phyloP scores from a whole-genome alignment of 768 basidiomycete species.

The Amanita fuliginea region DNA sequence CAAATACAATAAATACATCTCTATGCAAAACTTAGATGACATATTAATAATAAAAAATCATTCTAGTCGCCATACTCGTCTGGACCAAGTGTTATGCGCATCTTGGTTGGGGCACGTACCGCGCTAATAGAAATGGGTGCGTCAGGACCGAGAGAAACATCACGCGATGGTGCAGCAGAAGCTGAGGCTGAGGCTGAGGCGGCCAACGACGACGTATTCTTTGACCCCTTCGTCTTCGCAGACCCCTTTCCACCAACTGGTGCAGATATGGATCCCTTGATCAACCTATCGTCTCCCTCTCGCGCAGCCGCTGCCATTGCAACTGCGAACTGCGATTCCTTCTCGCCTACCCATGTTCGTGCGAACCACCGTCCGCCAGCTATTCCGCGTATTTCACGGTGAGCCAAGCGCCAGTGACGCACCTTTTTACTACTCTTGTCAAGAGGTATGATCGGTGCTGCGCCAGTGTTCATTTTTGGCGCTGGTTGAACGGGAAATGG shows the following conservation, averaged over 20 bases:
- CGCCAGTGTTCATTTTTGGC: slow-evolving; percentile 63
- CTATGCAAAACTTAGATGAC: slow-evolving; percentile 5
- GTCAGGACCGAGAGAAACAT: slow-evolving; percentile 42
- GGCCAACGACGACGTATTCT: slow-evolving; percentile 27
- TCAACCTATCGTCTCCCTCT: slow-evolving; percentile 21
- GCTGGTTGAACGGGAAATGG: slow-evolving; percentile 76
- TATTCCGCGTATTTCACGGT: slow-evolving; percentile 72
- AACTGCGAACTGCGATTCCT: slow-evolving; percentile 56
- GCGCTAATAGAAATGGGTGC: slow-evolving; percentile 19
- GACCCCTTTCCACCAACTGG: slow-evolving; percentile 27
- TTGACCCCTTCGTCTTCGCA: slow-evolving; percentile 31
- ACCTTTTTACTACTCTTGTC: slow-evolving; percentile 53
- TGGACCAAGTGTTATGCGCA: slow-evolving; percentile 31
- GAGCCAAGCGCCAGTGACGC: slow-evolving; percentile 64
- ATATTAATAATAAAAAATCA: background rate
- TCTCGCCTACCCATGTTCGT: slow-evolving; percentile 75
- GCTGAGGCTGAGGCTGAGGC: slow-evolving; percentile 15
- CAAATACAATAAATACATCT: slow-evolving; percentile 2
- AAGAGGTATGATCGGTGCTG: slow-evolving; percentile 54
- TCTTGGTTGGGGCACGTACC: slow-evolving; percentile 49
- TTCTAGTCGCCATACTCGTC: slow-evolving; percentile 3
- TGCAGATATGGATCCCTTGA: slow-evolving; percentile 37
- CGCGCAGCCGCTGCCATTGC: slow-evolving; percentile 20
- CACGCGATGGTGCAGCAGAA: slow-evolving; percentile 45
- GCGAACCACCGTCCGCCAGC: slow-evolving; percentile 78